These are phyloP conservation scores for Botryotinia globosa DNA, from an alignment of 2,329 filamentous ascomycete species.

Conservation along the genomic window DNA sequence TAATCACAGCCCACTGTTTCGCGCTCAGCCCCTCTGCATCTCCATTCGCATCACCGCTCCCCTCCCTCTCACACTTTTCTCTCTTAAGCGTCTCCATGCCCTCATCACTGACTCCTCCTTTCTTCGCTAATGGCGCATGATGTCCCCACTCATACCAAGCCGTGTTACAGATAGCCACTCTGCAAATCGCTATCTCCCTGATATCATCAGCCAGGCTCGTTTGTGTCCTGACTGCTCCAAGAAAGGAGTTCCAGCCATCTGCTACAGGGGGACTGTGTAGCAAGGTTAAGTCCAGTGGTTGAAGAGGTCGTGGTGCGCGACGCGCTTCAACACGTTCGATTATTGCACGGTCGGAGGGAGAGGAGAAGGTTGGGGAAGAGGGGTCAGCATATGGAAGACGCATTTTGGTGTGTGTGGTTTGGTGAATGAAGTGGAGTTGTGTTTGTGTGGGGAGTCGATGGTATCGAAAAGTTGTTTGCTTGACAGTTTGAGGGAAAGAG, in stretches of 20 bases:
- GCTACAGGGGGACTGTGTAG: constrained; percentile 72
- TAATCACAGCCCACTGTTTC: constrained; percentile 65
- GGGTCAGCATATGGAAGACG: constrained; percentile 60
- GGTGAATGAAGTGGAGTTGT: neutral
- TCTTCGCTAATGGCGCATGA: constrained; percentile 60
- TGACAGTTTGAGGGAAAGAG: constrained; percentile 1
- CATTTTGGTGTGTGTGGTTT: constrained; percentile 45
- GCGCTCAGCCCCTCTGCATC: constrained; percentile 47
- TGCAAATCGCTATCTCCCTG: constrained; percentile 76
- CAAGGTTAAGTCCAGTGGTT: constrained; percentile 71
- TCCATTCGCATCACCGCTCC: constrained; percentile 37
- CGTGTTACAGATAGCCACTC: constrained; percentile 74
- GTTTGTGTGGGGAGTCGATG: neutral
- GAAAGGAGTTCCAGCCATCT: constrained; percentile 71
- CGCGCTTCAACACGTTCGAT: constrained; percentile 63
- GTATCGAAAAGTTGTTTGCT: neutral
- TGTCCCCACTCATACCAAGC: constrained; percentile 86
- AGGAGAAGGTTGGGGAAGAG: constrained; percentile 48
- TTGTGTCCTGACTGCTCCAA: constrained; percentile 59
- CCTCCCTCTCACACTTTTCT: constrained; percentile 16
- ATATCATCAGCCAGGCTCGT: constrained; percentile 52
- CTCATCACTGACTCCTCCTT: constrained; percentile 35
- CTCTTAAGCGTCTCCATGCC: constrained; percentile 31
- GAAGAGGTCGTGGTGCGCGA: constrained; percentile 66
- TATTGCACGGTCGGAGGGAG: constrained; percentile 53